Percentiles rank a stretch among this genome's conserved stretches.
Conservation (phyloP, 2,329 filamentous ascomycete species). For the Epicoccum nigrum region DNA sequence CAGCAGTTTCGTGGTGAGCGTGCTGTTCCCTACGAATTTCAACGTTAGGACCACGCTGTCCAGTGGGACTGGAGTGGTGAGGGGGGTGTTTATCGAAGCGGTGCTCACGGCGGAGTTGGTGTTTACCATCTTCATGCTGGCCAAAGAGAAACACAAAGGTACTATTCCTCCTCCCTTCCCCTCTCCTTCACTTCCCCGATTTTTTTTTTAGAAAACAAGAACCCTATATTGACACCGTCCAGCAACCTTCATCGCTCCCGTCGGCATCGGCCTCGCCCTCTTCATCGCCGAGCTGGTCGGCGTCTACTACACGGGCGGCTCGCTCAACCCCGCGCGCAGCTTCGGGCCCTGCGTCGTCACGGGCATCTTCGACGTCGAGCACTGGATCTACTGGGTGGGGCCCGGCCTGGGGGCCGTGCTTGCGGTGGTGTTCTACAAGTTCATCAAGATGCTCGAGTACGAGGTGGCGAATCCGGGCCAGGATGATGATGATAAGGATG, state of each 20-base stretch:
- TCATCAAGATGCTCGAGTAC: slow-evolving; percentile 53
- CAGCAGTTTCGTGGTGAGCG: slow-evolving; percentile 52
- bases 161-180: neutral
- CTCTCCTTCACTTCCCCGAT: no score
- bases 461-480: slow-evolving; percentile 47
- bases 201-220: no score
- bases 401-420: slow-evolving; percentile 52
- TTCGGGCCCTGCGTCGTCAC: slow-evolving; percentile 54
- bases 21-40: slow-evolving; percentile 54
- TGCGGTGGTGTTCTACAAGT: slow-evolving; percentile 57
- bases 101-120: slow-evolving; percentile 46
- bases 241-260: slow-evolving; percentile 71
- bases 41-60: slow-evolving; percentile 55
- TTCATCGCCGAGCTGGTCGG: slow-evolving; percentile 65
- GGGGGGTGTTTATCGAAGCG: slow-evolving; percentile 54
- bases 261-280: slow-evolving; percentile 73
- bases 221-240: neutral
- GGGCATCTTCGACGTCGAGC: slow-evolving; percentile 50
- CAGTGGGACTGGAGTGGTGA: slow-evolving; percentile 49
- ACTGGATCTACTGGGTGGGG: slow-evolving; percentile 60
- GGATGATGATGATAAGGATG: slow-evolving; percentile 39
- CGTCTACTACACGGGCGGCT: slow-evolving; percentile 56
- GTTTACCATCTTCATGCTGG: slow-evolving; percentile 62
- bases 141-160: slow-evolving; percentile 70
- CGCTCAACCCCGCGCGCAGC: slow-evolving; percentile 54